Conservation (phyloP, 2,329 filamentous ascomycete genomes). For the Proliferodiscus dingleyae region DNA sequence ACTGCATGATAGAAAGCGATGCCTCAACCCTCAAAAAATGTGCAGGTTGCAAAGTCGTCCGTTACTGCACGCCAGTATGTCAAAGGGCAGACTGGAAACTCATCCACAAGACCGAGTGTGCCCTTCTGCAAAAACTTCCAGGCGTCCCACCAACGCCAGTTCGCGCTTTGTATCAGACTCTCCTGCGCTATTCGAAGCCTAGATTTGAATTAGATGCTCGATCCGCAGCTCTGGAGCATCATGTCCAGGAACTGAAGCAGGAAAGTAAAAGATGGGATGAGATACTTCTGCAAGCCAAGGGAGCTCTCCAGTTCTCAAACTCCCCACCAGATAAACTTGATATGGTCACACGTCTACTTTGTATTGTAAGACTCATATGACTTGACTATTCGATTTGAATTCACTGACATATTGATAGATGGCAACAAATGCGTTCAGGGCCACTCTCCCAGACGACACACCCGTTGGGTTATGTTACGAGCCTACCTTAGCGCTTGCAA, state of each 20-base stretch:
- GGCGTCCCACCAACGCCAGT: slow-evolving; percentile 47
- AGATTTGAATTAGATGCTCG: slow-evolving; percentile 31
- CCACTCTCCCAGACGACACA: slow-evolving; percentile 47
- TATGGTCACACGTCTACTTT: slow-evolving; percentile 44
- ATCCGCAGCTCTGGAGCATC: slow-evolving; percentile 39
- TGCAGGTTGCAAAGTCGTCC: slow-evolving; percentile 47
- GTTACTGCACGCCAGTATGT: slow-evolving; percentile 51
- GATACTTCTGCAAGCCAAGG: slow-evolving; percentile 44
- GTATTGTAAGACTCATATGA: slow-evolving; percentile 41
- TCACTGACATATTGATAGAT: slow-evolving; percentile 37
- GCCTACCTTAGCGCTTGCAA: slow-evolving; percentile 45
- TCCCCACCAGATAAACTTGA: slow-evolving; percentile 34
- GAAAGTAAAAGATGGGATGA: slow-evolving; percentile 35
- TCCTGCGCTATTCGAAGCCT: slow-evolving; percentile 35
- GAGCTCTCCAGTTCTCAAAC: slow-evolving; percentile 45
- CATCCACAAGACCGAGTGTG: slow-evolving; percentile 52
- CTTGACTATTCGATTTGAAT: background rate
- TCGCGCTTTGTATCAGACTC: slow-evolving; percentile 47
- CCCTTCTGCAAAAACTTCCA: slow-evolving; percentile 38
- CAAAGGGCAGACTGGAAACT: slow-evolving; percentile 50
- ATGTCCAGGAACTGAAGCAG: slow-evolving; percentile 38
- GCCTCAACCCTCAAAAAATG: slow-evolving; percentile 34
- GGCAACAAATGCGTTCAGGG: slow-evolving; percentile 58
- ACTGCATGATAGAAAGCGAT: slow-evolving; percentile 19
- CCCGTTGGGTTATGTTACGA: slow-evolving; percentile 53